A percentile compares a stretch with the other conserved stretches of the same genome.
Conservation (phyloP, 164 flowering plant genomes). For the Macadamia tetraphylla region DNA sequence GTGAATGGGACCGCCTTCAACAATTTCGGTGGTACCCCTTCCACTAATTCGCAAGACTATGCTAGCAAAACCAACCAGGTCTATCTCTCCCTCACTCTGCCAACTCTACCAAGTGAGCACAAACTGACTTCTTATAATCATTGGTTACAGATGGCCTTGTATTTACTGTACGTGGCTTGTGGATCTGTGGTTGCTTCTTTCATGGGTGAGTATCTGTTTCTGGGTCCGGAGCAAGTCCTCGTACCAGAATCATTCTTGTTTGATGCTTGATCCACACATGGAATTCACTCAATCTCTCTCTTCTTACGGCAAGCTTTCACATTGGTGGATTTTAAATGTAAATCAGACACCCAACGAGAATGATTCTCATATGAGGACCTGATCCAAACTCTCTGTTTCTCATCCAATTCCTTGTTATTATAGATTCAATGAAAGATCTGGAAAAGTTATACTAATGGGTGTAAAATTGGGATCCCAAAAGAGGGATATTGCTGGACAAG, state of each 20-base stretch:
- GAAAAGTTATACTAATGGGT: too few species aligned
- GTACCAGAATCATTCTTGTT: too few species aligned
- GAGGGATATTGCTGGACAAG: conserved; percentile 66
- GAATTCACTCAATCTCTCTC: too few species aligned
- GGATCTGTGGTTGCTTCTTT: conserved; percentile 40
- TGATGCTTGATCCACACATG: too few species aligned
- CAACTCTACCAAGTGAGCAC: too few species aligned
- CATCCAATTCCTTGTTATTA: neutral
- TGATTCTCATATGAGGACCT: too few species aligned
- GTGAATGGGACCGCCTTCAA: conserved; percentile 18
- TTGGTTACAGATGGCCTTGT: conserved; percentile 38
- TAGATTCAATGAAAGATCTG: neutral
- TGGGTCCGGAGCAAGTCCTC: too few species aligned
- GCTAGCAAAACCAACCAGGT: conserved; percentile 17
- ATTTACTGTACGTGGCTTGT: conserved; percentile 36
- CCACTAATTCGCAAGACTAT: conserved; percentile 8
- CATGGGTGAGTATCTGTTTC: conserved; percentile 5
- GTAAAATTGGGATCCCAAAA: conserved; percentile 9
- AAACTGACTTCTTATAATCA: too few species aligned
- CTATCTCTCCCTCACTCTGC: neutral
- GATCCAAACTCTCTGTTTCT: too few species aligned
- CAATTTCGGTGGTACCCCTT: conserved; percentile 10
- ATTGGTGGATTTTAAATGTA: too few species aligned
- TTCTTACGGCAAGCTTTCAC: too few species aligned
- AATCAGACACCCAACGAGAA: too few species aligned